Evolutionary conservation across 2,329 filamentous ascomycete genomes (phyloP), one percentile per base, ranked within the genome.

Genomic region (Pseudopyricularia cyperi): DNA sequence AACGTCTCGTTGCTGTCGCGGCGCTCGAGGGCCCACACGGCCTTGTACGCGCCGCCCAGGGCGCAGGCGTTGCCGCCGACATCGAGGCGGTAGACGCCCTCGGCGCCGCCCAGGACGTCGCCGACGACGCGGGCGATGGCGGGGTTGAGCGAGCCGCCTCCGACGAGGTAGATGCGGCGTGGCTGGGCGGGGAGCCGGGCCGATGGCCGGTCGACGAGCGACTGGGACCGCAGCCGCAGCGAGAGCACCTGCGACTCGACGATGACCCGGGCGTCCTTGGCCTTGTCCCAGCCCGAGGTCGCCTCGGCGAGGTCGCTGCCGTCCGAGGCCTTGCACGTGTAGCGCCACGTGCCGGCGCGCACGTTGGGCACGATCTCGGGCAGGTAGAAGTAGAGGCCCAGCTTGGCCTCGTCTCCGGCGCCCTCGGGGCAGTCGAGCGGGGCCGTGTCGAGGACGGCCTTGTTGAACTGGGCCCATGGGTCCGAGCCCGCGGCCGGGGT

Each of bases 281-380:
- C 70, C 1, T 79, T 71, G n/a, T 71, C 62, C 63, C 82, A 75
- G 3, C 42, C 8, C 24, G 30, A 30, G 17, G 39, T 42, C 57
- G 67, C 63, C 53, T 70, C 61, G 8, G 59, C 58, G 1, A 81
- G 69, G 33, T 70, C 72, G 37, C 72, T 71, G 56, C 79, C 79
- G 59, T 79, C 74, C 15, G 80, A 66, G 2, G 65, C 62, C 52
- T 73, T 65, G 53, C 75, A 77, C 19, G 76, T 80, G 72, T 86
- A 95, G 48, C 89, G 83, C 87, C 89, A 97, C 47, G 86, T 90
- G 50, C 93, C 91, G 0, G 86, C 80, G 52, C 75, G 80, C 54
- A 96, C 79, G 65, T 95, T 95, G 50, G 93, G 93, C 4, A 98
- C 91, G 63, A 95, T 96, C 70, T 98, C 93, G 2, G 89, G 90